Evolutionary conservation across 2,329 filamentous ascomycete genomes (phyloP), one percentile per base, ranked within the genome.

Genomic region (Aspergillus brunneoviolaceus): DNA sequence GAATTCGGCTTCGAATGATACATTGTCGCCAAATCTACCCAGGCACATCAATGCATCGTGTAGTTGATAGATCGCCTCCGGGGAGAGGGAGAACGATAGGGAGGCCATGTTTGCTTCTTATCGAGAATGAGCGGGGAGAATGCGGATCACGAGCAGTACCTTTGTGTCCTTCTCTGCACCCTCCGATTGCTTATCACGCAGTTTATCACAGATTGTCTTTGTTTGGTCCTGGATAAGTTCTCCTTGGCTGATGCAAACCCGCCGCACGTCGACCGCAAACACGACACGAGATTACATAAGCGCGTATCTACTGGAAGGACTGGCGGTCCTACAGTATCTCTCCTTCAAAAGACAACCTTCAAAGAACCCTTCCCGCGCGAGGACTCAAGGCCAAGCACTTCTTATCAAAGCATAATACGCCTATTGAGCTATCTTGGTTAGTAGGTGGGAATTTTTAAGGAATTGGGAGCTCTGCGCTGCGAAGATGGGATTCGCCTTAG

Each of bases 1-100:
- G 63, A 78, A 77, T 68, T 83, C 81, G 39, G 85, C 86, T 72
- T 89, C 86, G 57, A 89, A 79, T 23, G 84, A 84, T 14, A 88
- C 84, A 2, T 79, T 80, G 64, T 89, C 86, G 70, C 83, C 85
- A 74, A 88, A 88, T 72, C 86, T 88, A 57, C 82, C 79, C 1
- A 89, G 78, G 68, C 86, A 89, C 42, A 80, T 76, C 27, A 89
- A 78, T 7, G 82, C 75, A 69, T 88, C 85, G 65, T 88, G 85
- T 5, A 89, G 67, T 55, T 80, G 81, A 9, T 80, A 77, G 49
- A 86, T 80, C 3, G 84, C 83, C 63, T 82, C 79, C 12, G 85
- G 84, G 47, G 77, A 78, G 48, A 89, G 76, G 1, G 84, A 84
- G 68, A 88, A 86, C 35, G 72, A 70, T 31, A 80, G 65, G 12